Evolutionary conservation across 1,284 basidiomycete genomes (phyloP), one percentile per base, ranked within the genome.

Genomic region (Ganoderma resinaceum): DNA sequence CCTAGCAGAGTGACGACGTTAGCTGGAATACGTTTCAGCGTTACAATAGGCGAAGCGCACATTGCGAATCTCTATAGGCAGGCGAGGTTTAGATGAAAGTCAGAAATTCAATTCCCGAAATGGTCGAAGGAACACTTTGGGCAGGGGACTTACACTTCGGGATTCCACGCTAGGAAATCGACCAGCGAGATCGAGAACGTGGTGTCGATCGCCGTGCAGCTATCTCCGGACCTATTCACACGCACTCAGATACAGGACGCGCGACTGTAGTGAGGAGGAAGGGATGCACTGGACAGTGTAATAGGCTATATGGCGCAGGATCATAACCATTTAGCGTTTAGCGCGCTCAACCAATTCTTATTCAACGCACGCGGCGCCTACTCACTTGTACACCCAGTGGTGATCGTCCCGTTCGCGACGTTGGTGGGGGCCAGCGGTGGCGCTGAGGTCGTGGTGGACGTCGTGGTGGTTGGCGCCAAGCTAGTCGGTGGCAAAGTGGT

Each of bases 121-220:
- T 20, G n/a, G 43, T 11, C 5, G n/a, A n/a, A 23, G 43, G 14
- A 43, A 43, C 20, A n/a, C n/a, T 46, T n/a, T 23, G 9, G 4
- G 8, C 43, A 9, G 8, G 20, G 9, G 20, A 46, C 43, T 46
- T n/a, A 46, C 43, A 46, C 43, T 46, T 46, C 43, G 43, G 43
- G 43, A n/a, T 46, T 46, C 43, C 43, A 46, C 9, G 43, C 43
- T n/a, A 46, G 40, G 63, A 70, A 70, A 26, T 70, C 66, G 16
- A 53, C 40, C 31, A 67, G 46, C 5, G 66, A 31, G 38, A 70
- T 70, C 26, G 59, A 40, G 37, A 58, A 61, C 18, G 3, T 65
- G 11, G 63, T 29, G 37, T 68, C 69, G 40, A 68, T 68, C 40
- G 49, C 60, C 26, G 62, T 53, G 58, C 69, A 70, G n/a, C 38